A percentile compares a stretch with the other conserved stretches of the same genome.
These are phyloP conservation scores for Fusarium sulawesiense DNA, from an alignment of 2,329 filamentous ascomycete species.

Conservation along the genomic window DNA sequence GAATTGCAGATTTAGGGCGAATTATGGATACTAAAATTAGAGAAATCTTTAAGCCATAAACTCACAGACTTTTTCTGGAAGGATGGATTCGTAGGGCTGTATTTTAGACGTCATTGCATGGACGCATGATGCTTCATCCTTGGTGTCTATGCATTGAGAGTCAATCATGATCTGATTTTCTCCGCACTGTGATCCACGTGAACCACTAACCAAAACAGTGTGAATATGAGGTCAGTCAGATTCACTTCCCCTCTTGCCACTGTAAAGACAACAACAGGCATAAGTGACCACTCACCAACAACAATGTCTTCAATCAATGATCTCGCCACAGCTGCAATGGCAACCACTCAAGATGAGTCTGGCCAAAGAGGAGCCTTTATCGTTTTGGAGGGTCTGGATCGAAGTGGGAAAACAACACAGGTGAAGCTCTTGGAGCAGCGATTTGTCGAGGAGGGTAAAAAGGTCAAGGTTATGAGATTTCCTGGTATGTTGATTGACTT, in stretches of 20 bases:
- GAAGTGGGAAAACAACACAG: constrained; percentile 93
- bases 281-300: constrained; percentile 4
- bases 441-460: constrained; percentile 60
- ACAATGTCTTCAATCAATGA: constrained; percentile 63
- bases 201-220: constrained; percentile 33
- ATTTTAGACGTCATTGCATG: neutral
- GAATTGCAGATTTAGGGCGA: neutral
- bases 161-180: constrained; percentile 12
- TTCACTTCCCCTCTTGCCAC: constrained; percentile 22
- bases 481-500: constrained; percentile 59
- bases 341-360: constrained; percentile 42
- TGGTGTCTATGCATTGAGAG: neutral
- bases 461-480: constrained; percentile 67
- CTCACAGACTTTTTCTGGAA: neutral
- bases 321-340: constrained; percentile 60
- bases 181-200: constrained; percentile 35
- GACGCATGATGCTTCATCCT: neutral
- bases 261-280: neutral
- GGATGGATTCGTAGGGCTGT: neutral
- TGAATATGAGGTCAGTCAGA: constrained; percentile 20
- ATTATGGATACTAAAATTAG: neutral
- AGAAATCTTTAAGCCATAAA: neutral
- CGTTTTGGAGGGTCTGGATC: constrained; percentile 88
- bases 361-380: constrained; percentile 72
- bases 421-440: constrained; percentile 74